These are phyloP conservation scores for Yarrowia divulgata DNA, from an alignment of 805 yeast species.

Conservation along the genomic window DNA sequence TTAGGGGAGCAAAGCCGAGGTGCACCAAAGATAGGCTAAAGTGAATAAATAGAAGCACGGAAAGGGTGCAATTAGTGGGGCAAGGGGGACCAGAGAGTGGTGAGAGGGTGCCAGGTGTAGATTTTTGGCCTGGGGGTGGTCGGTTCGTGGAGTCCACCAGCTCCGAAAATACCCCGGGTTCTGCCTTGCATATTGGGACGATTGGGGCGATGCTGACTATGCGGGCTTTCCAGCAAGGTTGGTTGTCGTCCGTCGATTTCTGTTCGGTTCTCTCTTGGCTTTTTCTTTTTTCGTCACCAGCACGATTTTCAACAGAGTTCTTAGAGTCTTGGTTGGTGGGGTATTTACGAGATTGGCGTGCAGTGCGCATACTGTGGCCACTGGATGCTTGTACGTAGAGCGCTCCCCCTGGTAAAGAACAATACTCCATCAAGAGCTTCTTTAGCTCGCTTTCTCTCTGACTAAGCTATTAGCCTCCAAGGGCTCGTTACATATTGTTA, in stretches of 20 bases:
- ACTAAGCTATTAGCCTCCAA: too few species aligned
- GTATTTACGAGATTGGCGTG: too few species aligned
- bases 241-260: not conserved
- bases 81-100: not conserved
- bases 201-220: not conserved
- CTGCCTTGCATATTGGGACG: not conserved
- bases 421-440: too few species aligned
- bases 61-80: not conserved
- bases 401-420: too few species aligned
- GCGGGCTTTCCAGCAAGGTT: conserved; percentile 12
- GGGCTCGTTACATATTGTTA: conserved; percentile 17
- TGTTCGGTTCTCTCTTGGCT: not conserved
- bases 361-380: too few species aligned
- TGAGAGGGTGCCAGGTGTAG: not conserved
- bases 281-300: not conserved
- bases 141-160: not conserved
- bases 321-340: too few species aligned
- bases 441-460: too few species aligned
- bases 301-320: too few species aligned
- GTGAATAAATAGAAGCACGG: not conserved
- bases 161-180: not conserved
- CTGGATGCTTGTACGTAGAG: too few species aligned
- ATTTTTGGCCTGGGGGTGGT: not conserved
- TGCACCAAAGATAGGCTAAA: conserved; percentile 33
- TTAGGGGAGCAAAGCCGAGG: conserved; percentile 34